Percentiles rank a stretch among this genome's conserved stretches.
phyloP scores from a whole-genome alignment of 1,284 basidiomycete species.

The Meira miltonrushii region DNA sequence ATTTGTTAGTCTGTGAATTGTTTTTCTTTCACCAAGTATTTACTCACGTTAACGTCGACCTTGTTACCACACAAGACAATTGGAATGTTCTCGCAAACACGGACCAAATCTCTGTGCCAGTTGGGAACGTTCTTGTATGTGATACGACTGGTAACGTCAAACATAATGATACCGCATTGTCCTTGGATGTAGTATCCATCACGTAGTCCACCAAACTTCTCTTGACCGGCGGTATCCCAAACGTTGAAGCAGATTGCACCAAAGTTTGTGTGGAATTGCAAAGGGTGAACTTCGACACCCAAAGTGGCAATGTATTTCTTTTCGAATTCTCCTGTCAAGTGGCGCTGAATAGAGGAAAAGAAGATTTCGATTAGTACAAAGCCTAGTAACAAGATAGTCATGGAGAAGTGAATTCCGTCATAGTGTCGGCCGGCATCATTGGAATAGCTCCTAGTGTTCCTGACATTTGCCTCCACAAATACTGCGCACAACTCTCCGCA shows the following conservation, averaged over 20 bases:
- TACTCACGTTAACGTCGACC: slow-evolving; percentile 88
- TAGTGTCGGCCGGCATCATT: neutral
- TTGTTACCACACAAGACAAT: slow-evolving; percentile 99
- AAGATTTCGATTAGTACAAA: neutral
- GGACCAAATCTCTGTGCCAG: slow-evolving; percentile 99
- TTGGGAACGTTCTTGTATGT: slow-evolving; percentile 99
- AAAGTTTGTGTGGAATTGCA: slow-evolving; percentile 93
- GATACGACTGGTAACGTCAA: slow-evolving; percentile 98
- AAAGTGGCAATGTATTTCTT: slow-evolving; percentile 99
- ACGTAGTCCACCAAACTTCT: slow-evolving; percentile 70
- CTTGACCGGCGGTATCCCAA: slow-evolving; percentile 99
- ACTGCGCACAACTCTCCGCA: neutral
- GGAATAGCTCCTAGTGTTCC: neutral
- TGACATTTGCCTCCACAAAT: neutral
- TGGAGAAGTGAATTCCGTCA: neutral
- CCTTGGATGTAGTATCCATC: slow-evolving; percentile 58
- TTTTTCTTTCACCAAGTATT: too few relatives aligned
- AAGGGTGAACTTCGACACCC: slow-evolving; percentile 97
- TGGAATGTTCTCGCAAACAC: slow-evolving; percentile 98
- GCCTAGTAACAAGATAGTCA: neutral
- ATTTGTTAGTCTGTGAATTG: neutral
- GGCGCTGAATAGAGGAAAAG: slow-evolving; percentile 63
- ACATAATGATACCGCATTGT: slow-evolving; percentile 99
- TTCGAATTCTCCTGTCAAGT: slow-evolving; percentile 97
- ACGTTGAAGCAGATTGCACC: slow-evolving; percentile 99